Base-by-base conservation (phyloP, 2,329 filamentous ascomycete genomes). In the Coniosporium tulheliwenetii region DNA sequence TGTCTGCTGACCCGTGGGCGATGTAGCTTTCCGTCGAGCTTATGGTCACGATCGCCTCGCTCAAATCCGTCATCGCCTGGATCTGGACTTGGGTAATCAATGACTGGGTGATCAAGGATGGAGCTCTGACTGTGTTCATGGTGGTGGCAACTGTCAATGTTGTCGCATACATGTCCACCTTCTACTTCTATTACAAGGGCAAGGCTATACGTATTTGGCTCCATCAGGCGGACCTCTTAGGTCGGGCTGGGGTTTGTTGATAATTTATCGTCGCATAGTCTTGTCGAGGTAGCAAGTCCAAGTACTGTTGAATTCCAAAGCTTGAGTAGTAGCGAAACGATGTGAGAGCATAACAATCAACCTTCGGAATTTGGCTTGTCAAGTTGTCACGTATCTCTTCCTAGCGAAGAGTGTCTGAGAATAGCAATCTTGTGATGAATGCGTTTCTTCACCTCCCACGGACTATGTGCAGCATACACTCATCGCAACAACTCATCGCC, bases 21-120 rank as follows among this genome's bases (percentile, higher is more conserved):
- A 9, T 10, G 26, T 38, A 47, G 46, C 43, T 51, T 13, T 49
- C 50, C 16, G 52, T 49, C 1, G 53, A 56, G 34, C 38, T 52
- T 2, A 55, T 56, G 52, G 52, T 56, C 7, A 52, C 53, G 0
- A 48, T 55, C 39, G 48, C 52, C 13, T 49, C 47, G 29, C 36
- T 55, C 8, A 52, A 56, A 31, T 48, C 45, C 14, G 35, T 41
- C 1, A 51, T 56, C 29, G 52, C 52, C 1, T 56, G 52, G 53
- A 52, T 52, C 5, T 56, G 52, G 45, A 48, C 48, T 2, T 50
- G 45, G 46, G 41, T 49, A 2, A 47, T 50, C 10, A 50, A 50
- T 39, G 47, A 49, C 38, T 49, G 43, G 43, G 43, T 48, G 29
- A 32, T 31, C 5, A 33, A 8, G 29, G 41, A 46, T 41, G 48